Conservation (phyloP, 139 green algal species). For the Coelastrella sp. region DNA sequence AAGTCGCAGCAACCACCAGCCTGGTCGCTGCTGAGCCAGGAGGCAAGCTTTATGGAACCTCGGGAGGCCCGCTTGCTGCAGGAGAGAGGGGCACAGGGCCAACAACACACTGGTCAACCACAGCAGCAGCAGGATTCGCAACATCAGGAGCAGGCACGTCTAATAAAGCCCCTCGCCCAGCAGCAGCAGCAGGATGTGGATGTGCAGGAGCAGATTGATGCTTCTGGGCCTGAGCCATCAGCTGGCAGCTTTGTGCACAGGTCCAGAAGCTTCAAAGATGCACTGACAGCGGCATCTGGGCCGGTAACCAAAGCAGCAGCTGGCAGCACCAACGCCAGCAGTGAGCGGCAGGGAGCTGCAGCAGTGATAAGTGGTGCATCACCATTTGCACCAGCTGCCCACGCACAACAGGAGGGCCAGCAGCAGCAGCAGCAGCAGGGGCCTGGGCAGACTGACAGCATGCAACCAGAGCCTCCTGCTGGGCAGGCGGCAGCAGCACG, state of each 20-base stretch:
- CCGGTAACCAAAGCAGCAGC: background rate
- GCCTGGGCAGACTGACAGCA: too few relatives aligned
- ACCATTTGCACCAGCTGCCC: constrained; percentile 21
- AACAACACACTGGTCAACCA: background rate
- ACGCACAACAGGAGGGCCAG: too few relatives aligned
- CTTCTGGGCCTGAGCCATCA: background rate
- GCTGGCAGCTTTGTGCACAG: constrained; percentile 4
- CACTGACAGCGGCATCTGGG: background rate
- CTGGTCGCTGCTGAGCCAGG: background rate
- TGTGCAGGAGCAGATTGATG: background rate
- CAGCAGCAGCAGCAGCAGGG: constrained; percentile 31
- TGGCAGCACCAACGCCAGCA: background rate
- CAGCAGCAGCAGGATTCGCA: background rate
- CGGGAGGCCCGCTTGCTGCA: background rate
- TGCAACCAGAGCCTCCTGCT: background rate
- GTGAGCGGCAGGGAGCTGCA: background rate
- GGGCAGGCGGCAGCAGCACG: background rate
- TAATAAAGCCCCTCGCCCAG: background rate
- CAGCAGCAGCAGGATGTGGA: constrained; percentile 19
- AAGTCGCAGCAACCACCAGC: background rate
- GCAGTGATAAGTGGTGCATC: background rate
- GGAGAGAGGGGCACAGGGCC: background rate
- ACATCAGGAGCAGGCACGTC: background rate
- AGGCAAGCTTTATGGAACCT: background rate
- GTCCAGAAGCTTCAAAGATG: constrained; percentile 30